A percentile compares a stretch with the other conserved stretches of the same genome.
Evolutionary conservation across 306 rosid species (phyloP).

Genomic region (Parietaria judaica): DNA sequence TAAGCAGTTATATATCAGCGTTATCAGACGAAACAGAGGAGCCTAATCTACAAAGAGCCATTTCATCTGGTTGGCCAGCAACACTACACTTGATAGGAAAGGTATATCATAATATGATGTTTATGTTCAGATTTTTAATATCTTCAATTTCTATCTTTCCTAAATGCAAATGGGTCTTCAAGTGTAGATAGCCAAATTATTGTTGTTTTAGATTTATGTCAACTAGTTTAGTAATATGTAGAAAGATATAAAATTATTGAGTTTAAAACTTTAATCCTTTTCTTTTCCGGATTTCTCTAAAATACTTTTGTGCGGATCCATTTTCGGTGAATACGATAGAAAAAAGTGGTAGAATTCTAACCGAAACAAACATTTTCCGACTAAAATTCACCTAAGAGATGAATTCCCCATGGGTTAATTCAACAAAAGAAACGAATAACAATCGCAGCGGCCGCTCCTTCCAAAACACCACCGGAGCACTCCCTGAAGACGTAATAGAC

Average conservation of each 20-base stretch:
- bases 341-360: too few relatives aligned
- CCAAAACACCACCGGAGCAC: too few relatives aligned
- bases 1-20: constrained; percentile 84
- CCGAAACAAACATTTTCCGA: too few relatives aligned
- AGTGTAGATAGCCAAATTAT: not conserved
- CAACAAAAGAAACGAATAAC: too few relatives aligned
- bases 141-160: too few relatives aligned
- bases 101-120: constrained; percentile 30
- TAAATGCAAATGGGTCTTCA: not conserved
- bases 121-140: not conserved
- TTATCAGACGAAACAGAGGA: constrained; percentile 57
- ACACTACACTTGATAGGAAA: constrained; percentile 90
- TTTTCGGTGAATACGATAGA: not conserved
- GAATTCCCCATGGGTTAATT: too few relatives aligned
- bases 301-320: not conserved
- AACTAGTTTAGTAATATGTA: not conserved
- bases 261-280: not conserved
- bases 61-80: constrained; percentile 92
- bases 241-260: not conserved
- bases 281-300: not conserved
- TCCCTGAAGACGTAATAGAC: too few relatives aligned
- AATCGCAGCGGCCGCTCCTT: too few relatives aligned
- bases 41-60: constrained; percentile 45
- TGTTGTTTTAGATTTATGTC: not conserved
- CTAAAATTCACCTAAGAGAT: too few relatives aligned